Percentiles rank a stretch among this genome's conserved stretches.
Conservation (phyloP, 345 rosid species). For the Gossypium thurberi region DNA sequence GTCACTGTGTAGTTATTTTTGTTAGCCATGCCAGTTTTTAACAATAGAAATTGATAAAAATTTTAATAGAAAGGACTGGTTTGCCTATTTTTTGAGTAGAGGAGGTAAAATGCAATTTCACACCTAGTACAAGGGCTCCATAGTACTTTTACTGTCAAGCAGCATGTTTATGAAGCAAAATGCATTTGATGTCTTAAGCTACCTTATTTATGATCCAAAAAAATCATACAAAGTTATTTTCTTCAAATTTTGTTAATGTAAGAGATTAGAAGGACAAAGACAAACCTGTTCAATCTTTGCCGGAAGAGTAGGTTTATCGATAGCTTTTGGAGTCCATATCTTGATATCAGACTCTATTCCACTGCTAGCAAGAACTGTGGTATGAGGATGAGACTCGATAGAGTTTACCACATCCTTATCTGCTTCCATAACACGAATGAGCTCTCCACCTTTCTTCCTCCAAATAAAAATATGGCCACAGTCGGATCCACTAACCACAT, state of each 20-base stretch:
- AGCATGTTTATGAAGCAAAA: too few relatives aligned
- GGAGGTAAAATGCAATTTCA: too few relatives aligned
- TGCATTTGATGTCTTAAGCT: background rate
- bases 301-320: constrained; percentile 60
- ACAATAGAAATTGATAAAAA: too few relatives aligned
- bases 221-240: background rate
- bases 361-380: constrained; percentile 68
- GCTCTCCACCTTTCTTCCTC: constrained; percentile 77
- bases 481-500: constrained; percentile 93
- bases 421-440: constrained; percentile 69
- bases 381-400: constrained; percentile 72
- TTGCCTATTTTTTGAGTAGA: too few relatives aligned
- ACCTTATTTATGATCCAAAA: background rate
- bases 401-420: constrained; percentile 84
- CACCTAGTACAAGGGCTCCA: too few relatives aligned
- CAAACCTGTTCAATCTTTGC: constrained; percentile 61
- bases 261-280: constrained; percentile 1
- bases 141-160: too few relatives aligned
- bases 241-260: background rate
- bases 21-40: too few relatives aligned
- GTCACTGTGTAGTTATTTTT: too few relatives aligned
- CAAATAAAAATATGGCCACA: constrained; percentile 91
- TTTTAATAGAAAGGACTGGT: too few relatives aligned
- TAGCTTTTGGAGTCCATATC: constrained; percentile 72
- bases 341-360: constrained; percentile 80